Conservation (phyloP, 2,329 filamentous ascomycete species). For the Mariannaea sp. region DNA sequence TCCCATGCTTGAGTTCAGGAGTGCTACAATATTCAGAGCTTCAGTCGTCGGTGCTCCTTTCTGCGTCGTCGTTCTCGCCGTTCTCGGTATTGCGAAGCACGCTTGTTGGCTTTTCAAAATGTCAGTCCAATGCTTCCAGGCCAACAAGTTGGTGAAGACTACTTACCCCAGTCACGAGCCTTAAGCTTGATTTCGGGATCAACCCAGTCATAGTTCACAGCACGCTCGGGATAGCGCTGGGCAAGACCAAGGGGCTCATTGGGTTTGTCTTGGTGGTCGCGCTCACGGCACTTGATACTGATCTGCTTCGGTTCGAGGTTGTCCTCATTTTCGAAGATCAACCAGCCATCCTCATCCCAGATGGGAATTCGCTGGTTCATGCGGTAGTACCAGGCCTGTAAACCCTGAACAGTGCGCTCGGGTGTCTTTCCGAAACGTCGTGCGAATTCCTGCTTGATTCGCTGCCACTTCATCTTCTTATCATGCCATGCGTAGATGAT, state of each 20-base stretch:
- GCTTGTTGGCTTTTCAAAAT: slow-evolving; percentile 40
- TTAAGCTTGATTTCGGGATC: slow-evolving; percentile 44
- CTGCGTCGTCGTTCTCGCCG: slow-evolving; percentile 45
- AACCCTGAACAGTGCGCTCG: slow-evolving; percentile 46
- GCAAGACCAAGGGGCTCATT: slow-evolving; percentile 45
- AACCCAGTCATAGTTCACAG: slow-evolving; percentile 53
- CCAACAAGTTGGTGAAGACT: not conserved
- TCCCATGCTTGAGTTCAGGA: slow-evolving; percentile 13
- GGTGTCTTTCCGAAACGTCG: slow-evolving; percentile 45
- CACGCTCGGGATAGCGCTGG: slow-evolving; percentile 54
- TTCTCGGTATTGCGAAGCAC: slow-evolving; percentile 44
- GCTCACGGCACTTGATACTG: slow-evolving; percentile 48
- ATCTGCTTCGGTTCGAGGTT: slow-evolving; percentile 45
- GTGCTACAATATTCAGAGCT: slow-evolving; percentile 36
- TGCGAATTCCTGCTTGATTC: slow-evolving; percentile 47
- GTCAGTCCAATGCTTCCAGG: not conserved
- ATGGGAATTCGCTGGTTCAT: slow-evolving; percentile 50
- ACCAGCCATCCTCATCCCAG: slow-evolving; percentile 47
- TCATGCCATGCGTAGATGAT: slow-evolving; percentile 52
- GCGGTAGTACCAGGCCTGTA: slow-evolving; percentile 52
- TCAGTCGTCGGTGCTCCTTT: slow-evolving; percentile 46
- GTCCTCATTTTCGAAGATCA: slow-evolving; percentile 47
- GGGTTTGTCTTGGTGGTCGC: slow-evolving; percentile 44
- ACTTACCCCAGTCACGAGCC: slow-evolving; percentile 49
- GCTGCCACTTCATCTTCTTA: slow-evolving; percentile 50